Evolutionary conservation across 139 green algal genomes (phyloP).

Genomic region (Auxenochlorella protothecoides): DNA sequence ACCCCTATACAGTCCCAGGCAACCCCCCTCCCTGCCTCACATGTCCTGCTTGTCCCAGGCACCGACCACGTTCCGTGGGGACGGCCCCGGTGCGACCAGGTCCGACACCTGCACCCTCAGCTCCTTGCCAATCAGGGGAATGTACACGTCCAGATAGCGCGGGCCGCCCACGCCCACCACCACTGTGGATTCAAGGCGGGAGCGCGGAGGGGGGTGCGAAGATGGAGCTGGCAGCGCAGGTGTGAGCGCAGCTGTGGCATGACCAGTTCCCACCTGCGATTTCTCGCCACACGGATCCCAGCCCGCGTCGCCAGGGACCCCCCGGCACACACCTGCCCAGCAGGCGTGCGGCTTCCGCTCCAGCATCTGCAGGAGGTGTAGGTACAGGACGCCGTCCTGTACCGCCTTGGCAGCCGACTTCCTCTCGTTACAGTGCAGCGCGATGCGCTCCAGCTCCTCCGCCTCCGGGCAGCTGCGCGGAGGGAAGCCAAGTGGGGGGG

Average conservation of each 20-base stretch:
- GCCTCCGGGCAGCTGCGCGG: constrained; percentile 15
- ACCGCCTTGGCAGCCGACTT: constrained; percentile 47
- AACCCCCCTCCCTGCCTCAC: too few species aligned
- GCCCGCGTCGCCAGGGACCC: too few species aligned
- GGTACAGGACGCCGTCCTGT: constrained; percentile 45
- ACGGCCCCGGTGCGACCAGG: too few species aligned
- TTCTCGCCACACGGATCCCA: too few species aligned
- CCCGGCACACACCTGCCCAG: constrained; percentile 13
- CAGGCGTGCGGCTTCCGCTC: constrained; percentile 28
- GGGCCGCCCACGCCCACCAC: constrained; percentile 51
- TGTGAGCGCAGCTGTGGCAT: too few species aligned
- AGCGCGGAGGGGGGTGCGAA: background rate
- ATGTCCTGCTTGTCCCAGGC: too few species aligned
- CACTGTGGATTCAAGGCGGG: constrained; percentile 15
- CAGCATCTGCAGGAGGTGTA: constrained; percentile 77
- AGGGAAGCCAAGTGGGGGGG: background rate
- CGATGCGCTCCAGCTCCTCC: constrained; percentile 26
- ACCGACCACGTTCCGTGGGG: too few species aligned
- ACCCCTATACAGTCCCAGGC: too few species aligned
- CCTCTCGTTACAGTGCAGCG: constrained; percentile 71
- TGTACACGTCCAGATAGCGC: constrained; percentile 64
- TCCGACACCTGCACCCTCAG: constrained; percentile 22
- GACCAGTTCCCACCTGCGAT: too few species aligned
- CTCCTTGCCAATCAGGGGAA: constrained; percentile 63
- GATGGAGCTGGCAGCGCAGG: too few species aligned